Conservation (phyloP, 2,329 filamentous ascomycete genomes). For the Coleophoma cylindrospora region DNA sequence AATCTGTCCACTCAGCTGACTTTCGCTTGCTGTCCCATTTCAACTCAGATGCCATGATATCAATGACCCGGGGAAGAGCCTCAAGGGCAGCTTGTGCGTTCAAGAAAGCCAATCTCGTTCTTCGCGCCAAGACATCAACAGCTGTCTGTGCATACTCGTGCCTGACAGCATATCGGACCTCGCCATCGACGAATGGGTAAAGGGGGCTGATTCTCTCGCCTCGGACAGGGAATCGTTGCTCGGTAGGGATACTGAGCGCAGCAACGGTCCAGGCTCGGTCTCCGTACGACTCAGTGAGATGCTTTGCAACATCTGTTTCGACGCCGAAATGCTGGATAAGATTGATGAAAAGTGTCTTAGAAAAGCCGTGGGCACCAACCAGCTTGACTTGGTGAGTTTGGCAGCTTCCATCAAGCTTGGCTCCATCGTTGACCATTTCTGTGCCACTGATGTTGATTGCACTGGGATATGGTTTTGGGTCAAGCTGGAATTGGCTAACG, state of each 20-base stretch:
- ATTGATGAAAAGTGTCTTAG: conserved; percentile 90
- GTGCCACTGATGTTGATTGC: conserved; percentile 66
- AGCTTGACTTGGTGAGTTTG: conserved; percentile 80
- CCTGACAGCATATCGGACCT: conserved; percentile 80
- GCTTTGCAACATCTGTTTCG: conserved; percentile 87
- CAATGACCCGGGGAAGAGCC: conserved; percentile 77
- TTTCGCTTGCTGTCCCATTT: conserved; percentile 70
- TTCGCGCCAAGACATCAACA: conserved; percentile 79
- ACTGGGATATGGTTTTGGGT: conserved; percentile 49
- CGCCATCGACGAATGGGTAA: conserved; percentile 89
- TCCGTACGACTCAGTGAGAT: conserved; percentile 82
- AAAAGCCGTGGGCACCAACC: conserved; percentile 81
- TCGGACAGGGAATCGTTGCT: conserved; percentile 74
- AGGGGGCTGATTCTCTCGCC: conserved; percentile 74
- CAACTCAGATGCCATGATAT: conserved; percentile 82
- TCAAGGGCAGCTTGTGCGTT: conserved; percentile 89
- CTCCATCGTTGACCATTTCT: conserved; percentile 64
- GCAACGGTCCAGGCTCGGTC: conserved; percentile 91
- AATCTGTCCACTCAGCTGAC: conserved; percentile 76
- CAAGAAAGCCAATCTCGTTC: conserved; percentile 82
- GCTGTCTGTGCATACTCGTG: conserved; percentile 92
- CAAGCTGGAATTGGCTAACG: conserved; percentile 61
- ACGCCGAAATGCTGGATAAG: conserved; percentile 89
- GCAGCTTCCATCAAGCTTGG: conserved; percentile 66
- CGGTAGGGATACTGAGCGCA: conserved; percentile 70